Evolutionary conservation across 345 rosid species (phyloP), one percentile per base, ranked within the genome.

Genomic region (Arabidopsis thaliana): DNA sequence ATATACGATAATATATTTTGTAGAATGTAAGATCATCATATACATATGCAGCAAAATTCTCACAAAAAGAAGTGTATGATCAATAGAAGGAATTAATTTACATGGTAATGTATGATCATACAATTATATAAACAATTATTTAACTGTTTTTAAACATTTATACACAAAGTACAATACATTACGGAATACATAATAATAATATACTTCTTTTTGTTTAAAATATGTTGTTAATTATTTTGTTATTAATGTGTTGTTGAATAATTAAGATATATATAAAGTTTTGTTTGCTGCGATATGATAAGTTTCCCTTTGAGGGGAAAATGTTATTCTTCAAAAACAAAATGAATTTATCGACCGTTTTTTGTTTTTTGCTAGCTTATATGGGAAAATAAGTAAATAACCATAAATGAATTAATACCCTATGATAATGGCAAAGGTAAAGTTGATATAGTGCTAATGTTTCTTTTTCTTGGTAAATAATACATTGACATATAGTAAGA

Each of bases 381-480:
- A n/a, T 45, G n/a, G 23, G 20, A 16, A 28, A 2, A 28, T 28
- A 28, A 3, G 52, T 14, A 57, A 20, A 45, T 6, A 13, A 37
- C 59, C 49, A 4, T 62, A 53, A 77, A 63, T n/a, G 6, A 45
- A 2, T 44, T 24, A 36, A 62, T 61, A 10, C 8, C 12, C 7
- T 61, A 46, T 37, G 76, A 23, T 38, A 71, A 40, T 44, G 69
- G 63, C 57, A 78, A 71, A 78, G 78, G 76, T 58, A 78, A 78
- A 78, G 77, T 72, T 46, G 53, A 23, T 48, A 63, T 45, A 59
- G 66, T 67, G 30, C 32, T 37, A 24, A 48, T 42, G 9, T 34
- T 24, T 30, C 20, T 0, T 2, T 72, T 16, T 8, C 37, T 41
- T 24, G 30, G n/a, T 74, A 74, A 25, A 34, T 56, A 48, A 56